Base-by-base conservation (phyloP, 1,139 yeast species). In the Yamadazyma triangularis region DNA sequence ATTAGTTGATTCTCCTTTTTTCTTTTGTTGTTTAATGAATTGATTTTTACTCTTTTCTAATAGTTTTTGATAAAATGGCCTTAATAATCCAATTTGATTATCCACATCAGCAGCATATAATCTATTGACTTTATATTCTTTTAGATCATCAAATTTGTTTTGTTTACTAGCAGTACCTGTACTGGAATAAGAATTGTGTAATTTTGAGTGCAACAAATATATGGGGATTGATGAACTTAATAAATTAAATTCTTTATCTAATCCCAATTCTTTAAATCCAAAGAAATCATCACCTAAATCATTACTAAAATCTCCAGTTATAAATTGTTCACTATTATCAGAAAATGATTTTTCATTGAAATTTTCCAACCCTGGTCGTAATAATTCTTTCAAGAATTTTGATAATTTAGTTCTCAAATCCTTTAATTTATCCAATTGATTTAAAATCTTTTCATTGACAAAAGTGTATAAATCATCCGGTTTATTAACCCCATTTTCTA, bases 261-360 rank as follows among this genome's bases (percentile, higher is more conserved):
- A 65, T 0, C 98, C 98, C 29, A 93, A 67, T 45, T 89, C 97
- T 49, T 76, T 83, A 64, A 93, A 93, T 0, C 99, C 99, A 62
- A 93, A 93, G 69, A 89, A 91, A 58, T 93, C 99, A 44, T 84
- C 94, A 10, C 98, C 98, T 30, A 91, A 64, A 41, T 88, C 96
- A 47, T 77, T 83, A 1, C 96, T 82, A 52, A 91, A 93, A 48
- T 88, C 96, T 36, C 99, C 99, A 13, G 93, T 85, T 45, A 89
- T 64, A 49, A 89, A 91, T 53, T 89, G 95, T 41, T 91, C 97
- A 51, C 95, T 84, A 47, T 88, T 86, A 50, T 91, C 98, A 26
- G 68, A 79, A 55, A 91, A 91, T 44, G 81, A 83, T 35, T 75
- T 71, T 49, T 89, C 97, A 34, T 74, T 81, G 35, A 77, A 60